Evolutionary conservation across 495 filamentous ascomycete genomes (phyloP), one percentile per base, ranked within the genome.

Genomic region (Penicillium salamii): DNA sequence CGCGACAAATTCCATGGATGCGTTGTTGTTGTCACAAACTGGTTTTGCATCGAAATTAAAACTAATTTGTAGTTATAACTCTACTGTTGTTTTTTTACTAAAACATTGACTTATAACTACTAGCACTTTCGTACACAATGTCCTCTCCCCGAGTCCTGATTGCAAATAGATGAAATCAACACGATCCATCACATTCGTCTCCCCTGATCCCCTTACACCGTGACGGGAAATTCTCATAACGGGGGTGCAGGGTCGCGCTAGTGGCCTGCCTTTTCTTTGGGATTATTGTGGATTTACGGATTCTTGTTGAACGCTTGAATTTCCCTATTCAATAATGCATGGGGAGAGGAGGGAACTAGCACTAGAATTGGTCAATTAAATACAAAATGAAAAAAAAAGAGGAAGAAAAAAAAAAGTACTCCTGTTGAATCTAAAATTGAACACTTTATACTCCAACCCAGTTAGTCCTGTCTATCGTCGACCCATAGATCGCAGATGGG

Each of bases 161-260:
- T n/a, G n/a, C n/a, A n/a, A n/a, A n/a, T n/a, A n/a, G n/a, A n/a
- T n/a, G n/a, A n/a, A n/a, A n/a, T n/a, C 23, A 40, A 12, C 4
- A 19, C 14, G 42, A 46, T 46, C 32, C 20, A 46, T 46, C 31
- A 46, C 32, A 46, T 12, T 20, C 24, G 23, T 34, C 49, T 20
- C 28, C 36, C 37, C 39, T 33, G 46, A 53, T 56, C 56, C 52
- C 54, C 61, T 61, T 63, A 61, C 57, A 28, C 60, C 57, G 60
- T 63, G 58, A 55, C 40, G 58, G 51, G 52, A 55, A 26, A 50
- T 50, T 63, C 60, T 57, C 60, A 54, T 61, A 63, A 63, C 57
- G 61, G 58, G 61, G 58, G 42, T 61, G 61, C 61, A 63, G 57
- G 54, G 54, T 58, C 54, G 40, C 59, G 53, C 59, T 63, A 63